Base-by-base conservation (phyloP, 345 rosid genomes). In the Dipteronia sinensis region DNA sequence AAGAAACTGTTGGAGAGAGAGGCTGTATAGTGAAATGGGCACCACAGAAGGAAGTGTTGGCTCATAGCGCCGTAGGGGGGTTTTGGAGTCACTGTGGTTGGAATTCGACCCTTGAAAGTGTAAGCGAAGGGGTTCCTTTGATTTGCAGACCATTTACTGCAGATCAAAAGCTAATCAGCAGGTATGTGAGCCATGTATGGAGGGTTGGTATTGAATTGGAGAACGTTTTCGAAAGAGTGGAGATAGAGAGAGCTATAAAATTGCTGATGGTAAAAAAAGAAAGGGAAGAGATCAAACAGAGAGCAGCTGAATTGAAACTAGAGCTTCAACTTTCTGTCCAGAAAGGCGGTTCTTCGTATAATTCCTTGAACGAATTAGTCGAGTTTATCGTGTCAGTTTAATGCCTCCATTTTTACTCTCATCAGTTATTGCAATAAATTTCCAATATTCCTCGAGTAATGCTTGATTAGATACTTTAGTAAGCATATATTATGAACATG, bases 301-400 rank as follows among this genome's bases (percentile, higher is more conserved):
- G 38, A 34, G 38, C 38, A 34, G 6, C 38, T 4, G 38, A 34
- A 4, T 34, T 34, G 38, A 34, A 34, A 34, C 38, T 34, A 34
- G 38, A 34, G 38, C 38, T 34, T 34, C 6, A 4, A 34, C 38
- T 34, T 34, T 34, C 6, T 34, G 6, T 34, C 38, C 38, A 34
- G 6, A n/a, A 23, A 6, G 74, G 80, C 10, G 82, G 85, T 49
- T 69, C 82, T 3, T 80, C 82, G 0, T 3, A 34, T 47, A 34
- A 51, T 75, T 76, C 72, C 6, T 49, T 85, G 69, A 53, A 78
- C 42, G 51, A 78, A n/a, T 51, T 85, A 58, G 74, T 72, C 3
- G 78, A 76, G 19, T 22, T 44, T 10, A 64, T 85, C 34, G 10
- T 13, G 20, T 56, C 74, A 25, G 42, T 10, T 15, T 69, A 22